Evolutionary conservation across 2,329 filamentous ascomycete genomes (phyloP).

Genomic region (Mycosphaerella sp.): DNA sequence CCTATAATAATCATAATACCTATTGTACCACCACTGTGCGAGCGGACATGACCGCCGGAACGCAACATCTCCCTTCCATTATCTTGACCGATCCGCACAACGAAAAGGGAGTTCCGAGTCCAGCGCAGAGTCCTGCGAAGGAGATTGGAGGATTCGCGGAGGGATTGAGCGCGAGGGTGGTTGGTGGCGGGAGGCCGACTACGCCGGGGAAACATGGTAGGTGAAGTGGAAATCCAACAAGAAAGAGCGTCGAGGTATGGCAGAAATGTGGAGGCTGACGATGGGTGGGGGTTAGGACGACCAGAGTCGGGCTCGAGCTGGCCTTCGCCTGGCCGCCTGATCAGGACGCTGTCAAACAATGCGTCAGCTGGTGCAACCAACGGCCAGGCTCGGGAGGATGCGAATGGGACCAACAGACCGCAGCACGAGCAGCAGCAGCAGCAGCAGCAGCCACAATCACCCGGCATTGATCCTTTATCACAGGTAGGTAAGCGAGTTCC

Average conservation of each 20-base stretch:
- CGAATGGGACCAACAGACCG: background rate
- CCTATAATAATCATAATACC: background rate
- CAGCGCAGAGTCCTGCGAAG: slow-evolving; percentile 23
- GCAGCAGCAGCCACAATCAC: slow-evolving; percentile 32
- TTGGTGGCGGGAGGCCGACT: slow-evolving; percentile 6
- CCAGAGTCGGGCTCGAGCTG: slow-evolving; percentile 19
- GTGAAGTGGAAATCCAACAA: background rate
- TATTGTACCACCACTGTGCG: background rate
- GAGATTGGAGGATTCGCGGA: slow-evolving; percentile 7
- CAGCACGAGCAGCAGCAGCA: slow-evolving; percentile 10
- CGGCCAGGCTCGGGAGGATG: slow-evolving; percentile 16
- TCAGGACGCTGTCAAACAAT: slow-evolving; percentile 22
- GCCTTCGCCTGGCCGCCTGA: slow-evolving; percentile 23
- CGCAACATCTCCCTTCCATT: slow-evolving; percentile 29
- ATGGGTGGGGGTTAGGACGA: slow-evolving; percentile 10
- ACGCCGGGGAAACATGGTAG: slow-evolving; percentile 12
- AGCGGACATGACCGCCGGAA: slow-evolving; percentile 3
- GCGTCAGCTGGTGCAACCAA: slow-evolving; percentile 12
- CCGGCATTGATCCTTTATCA: slow-evolving; percentile 60
- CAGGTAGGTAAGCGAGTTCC: slow-evolving; percentile 47
- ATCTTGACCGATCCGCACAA: slow-evolving; percentile 40
- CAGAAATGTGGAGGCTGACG: slow-evolving; percentile 12
- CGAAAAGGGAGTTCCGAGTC: slow-evolving; percentile 29
- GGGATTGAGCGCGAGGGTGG: slow-evolving; percentile 9
- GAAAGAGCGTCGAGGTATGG: background rate